Evolutionary conservation across 73 alveolate genomes (phyloP).

Genomic region (Blepharisma japonicum): DNA sequence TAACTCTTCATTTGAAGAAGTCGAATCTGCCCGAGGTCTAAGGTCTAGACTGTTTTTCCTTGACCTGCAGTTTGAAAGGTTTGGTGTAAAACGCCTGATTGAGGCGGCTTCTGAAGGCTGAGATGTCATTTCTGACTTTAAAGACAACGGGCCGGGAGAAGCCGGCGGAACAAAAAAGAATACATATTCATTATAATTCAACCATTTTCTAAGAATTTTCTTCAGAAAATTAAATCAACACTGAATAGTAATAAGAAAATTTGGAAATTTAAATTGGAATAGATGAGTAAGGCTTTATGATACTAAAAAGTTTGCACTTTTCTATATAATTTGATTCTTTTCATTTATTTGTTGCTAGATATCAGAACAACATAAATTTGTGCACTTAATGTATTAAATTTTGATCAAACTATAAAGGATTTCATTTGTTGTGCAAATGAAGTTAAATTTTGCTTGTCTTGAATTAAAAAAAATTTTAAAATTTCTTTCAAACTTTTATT

Average conservation of each 20-base stretch:
- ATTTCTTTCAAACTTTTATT: too few species aligned
- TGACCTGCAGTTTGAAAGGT: constrained; percentile 7
- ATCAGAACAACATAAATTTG: too few species aligned
- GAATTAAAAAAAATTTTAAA: too few species aligned
- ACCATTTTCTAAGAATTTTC: constrained; percentile 40
- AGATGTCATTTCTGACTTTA: constrained; percentile 36
- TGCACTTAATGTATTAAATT: too few species aligned
- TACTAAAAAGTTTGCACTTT: too few species aligned
- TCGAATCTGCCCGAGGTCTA: constrained; percentile 6
- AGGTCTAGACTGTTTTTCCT: neutral
- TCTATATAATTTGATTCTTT: too few species aligned
- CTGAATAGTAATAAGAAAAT: constrained; percentile 36
- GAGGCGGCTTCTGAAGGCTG: constrained; percentile 35
- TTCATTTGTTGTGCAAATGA: too few species aligned
- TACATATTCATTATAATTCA: constrained; percentile 1
- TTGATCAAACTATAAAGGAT: too few species aligned
- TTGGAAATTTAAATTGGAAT: constrained; percentile 36
- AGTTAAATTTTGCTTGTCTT: too few species aligned
- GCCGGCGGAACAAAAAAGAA: constrained; percentile 27
- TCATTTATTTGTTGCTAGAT: too few species aligned
- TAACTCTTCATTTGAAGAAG: neutral
- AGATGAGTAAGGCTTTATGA: too few species aligned
- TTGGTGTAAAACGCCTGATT: constrained; percentile 18
- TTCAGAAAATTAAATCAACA: constrained; percentile 37
- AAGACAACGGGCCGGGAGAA: constrained; percentile 31